Base-by-base conservation (phyloP, 1,284 basidiomycete species). In the Sphaerobolus stellatus region DNA sequence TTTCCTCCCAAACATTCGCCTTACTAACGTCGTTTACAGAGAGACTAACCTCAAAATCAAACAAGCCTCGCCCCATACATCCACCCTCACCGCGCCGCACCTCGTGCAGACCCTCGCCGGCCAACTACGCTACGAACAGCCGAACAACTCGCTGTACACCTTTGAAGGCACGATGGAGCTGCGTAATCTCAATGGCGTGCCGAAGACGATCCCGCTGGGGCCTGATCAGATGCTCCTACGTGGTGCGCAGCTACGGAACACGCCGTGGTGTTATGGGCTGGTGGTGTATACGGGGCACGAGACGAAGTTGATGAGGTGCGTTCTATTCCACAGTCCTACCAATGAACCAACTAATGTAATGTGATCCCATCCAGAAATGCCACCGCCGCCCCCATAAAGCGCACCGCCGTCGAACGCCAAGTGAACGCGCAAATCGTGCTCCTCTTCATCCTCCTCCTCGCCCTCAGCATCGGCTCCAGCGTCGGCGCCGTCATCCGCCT, bases 21-120 rank as follows among this genome's bases (percentile, higher is more conserved):
- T 31, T 58, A 54, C 34, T 56, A 46, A 29, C 41, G 8, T 5
- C 20, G 22, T 4, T 20, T n/a, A 24, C 20, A 54, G 52, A 27
- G 52, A 99, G 76, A 99, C 97, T 5, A 99, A 99, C 67, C 79
- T 99, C 62, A 99, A 99, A 77, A 98, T 99, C 74, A 98, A 99
- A 69, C 95, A 99, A 73, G 92, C 92, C 1, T 90, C 90, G 16
- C 79, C 91, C 0, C 84, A 92, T 25, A 98, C 95, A 0, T 75
- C 91, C 0, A 66, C 78, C 11, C 77, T 98, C 40, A 94, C 86
- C 9, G 83, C 90, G 1, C 94, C 96, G 0, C 75, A 84, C 14
- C 79, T 88, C 3, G 88, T 93, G 24, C 80, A 81, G 6, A 71
- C 83, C 3, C 77, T 99, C 1, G 85, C 84, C 20, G 97, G 97